Evolutionary conservation across 768 basidiomycete genomes (phyloP), one percentile per base, ranked within the genome.

Genomic region (Candolleomyces efflorescens): DNA sequence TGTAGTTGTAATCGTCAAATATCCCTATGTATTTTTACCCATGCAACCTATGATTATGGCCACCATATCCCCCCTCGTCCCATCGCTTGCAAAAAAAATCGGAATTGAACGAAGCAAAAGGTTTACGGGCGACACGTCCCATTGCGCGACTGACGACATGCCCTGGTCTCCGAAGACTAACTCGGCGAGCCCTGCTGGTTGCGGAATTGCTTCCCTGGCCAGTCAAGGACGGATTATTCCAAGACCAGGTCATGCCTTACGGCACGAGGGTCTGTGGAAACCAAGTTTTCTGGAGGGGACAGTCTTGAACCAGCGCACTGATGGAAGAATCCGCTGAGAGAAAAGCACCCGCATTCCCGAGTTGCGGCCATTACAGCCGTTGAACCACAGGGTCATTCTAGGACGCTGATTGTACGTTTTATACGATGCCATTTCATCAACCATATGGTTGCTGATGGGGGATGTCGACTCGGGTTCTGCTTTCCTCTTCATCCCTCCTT

Each of bases 261-360:
- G 79, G 70, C 60, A 72, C 78, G 82, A 80, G 75, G 77, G 73
- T 80, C 80, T 81, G 82, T 81, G 85, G 82, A 79, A 73, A 87
- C 89, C 89, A 90, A 92, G 87, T 90, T 91, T 90, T 92, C 90
- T 84, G 87, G 89, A 90, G 90, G 88, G 87, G 87, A 85, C 84
- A 81, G 88, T 80, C 87, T 91, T 87, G 90, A 91, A 90, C 87
- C 85, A 89, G 90, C 89, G 90, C 90, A 83, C 90, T 81, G 71
- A 75, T 78, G 82, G 74, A 72, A 64, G 70, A 45, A 62, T 70
- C 82, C 87, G 83, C 82, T 88, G 75, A 74, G 60, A 72, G 71
- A 73, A n/a, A 80, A 82, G 79, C 82, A 79, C 75, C 75, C 84
- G 76, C 88, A 91, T 90, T 85, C 90, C 90, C 83, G 78, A 78